Evolutionary conservation across 108 stramenopile genomes (phyloP), one percentile per base, ranked within the genome.

Genomic region (Pelagomonas calceolata): DNA sequence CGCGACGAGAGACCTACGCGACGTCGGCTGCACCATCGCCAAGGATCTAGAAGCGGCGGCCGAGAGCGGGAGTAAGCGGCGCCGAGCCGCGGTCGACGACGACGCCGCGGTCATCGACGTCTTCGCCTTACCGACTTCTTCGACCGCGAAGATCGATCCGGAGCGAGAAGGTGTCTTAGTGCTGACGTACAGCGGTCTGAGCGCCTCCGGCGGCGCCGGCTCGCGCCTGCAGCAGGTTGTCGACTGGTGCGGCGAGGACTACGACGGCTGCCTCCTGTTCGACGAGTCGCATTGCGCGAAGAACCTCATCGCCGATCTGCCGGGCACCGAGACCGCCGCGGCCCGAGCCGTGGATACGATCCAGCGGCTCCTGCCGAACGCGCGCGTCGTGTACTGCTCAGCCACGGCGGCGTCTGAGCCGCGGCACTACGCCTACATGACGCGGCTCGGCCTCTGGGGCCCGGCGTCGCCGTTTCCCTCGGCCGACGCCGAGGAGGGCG

Each of bases 391-490:
- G 0, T 85, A 85, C 80, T 85, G 80, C 75, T 83, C 80, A 16
- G 84, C 85, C 44, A 85, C 85, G 4, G 78, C 79, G 65, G 84
- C 81, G 15, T 79, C 79, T 3, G 82, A 85, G 63, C 81, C 84
- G 7, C 63, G 76, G 30, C 83, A 84, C 78, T 71, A 85, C 34
- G 83, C 80, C 34, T 86, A 85, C 75, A 85, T 85, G 84, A 75
- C 63, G 26, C 82, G 85, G 30, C 82, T 86, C 16, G 85, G 85
- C 7, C 82, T 86, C 30, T 86, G 84, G 84, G 85, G 85, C 1
- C 70, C 63, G 5, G 0, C 3, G 51, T 26, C 21, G 21, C 51
- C 51, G 21, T 60, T 60, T 26, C 51, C 51, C 0, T 26, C 26
- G 21, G 3, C 7, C 51, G 26, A 16, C 7, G 51, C 14, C 21